Evolutionary conservation across 441 rosid species (phyloP), one percentile per base, ranked within the genome.

Genomic region (Gossypium schwendimanii): DNA sequence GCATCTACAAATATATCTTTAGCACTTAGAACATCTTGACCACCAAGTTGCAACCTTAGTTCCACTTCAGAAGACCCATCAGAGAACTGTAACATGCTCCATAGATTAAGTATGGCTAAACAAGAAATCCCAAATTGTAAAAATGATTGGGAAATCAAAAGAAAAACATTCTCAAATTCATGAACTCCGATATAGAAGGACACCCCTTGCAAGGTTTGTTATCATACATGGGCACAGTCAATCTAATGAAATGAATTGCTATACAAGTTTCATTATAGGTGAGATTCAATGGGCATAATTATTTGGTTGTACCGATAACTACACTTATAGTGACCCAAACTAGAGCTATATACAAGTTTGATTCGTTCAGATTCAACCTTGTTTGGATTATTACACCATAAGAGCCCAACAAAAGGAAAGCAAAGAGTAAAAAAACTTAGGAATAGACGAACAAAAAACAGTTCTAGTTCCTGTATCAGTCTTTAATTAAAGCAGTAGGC

Each of bases 31-130:
- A 59, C 75, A 17, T 82, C 90, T 24, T 78, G 81, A 49, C 76
- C 74, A 12, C 79, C 84, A 5, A 90, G 79, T 69, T 87, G 84
- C 68, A 94, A 72, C 73, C 86, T 88, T 70, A 94, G 70, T 74
- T 94, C 98, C 81, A 94, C 90, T 64, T 94, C 98, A 20, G 87
- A 78, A 64, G 91, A 81, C 62, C 86, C 84, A 78, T 92, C 97
- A 12, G 80, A 78, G 81, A 94, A 94, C 97, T 92, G 89, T 86
- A 85, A 67, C 26, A 52, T 10, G 70, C 68, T 70, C 64, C 52
- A 57, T 50, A 9, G 15, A 65, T 11, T 47, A 47, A 26, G 14
- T 53, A 66, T 44, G 28, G 14, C 26, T 20, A 57, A 10, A 41
- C 9, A 62, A 57, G 64, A 58, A 67, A 18, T 44, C 20, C 33